These are phyloP conservation scores for Pythium folliculosum DNA, from an alignment of 352 stramenopile species.

Conservation along the genomic window DNA sequence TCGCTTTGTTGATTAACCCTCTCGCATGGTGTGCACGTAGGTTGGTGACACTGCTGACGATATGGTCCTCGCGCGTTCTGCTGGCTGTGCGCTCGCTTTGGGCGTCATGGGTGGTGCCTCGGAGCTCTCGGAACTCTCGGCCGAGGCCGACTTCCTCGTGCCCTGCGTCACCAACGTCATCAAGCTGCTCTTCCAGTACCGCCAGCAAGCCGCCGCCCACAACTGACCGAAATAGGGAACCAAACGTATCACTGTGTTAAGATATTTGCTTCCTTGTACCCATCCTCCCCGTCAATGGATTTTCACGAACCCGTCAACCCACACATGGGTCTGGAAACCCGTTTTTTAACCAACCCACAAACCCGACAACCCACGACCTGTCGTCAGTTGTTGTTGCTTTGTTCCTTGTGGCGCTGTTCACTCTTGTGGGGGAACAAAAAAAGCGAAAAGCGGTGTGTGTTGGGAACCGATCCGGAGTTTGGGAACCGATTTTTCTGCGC, in stretches of 20 bases:
- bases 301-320: neutral
- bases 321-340: conserved; percentile 5
- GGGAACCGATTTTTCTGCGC: conserved; percentile 12
- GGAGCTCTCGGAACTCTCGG: conserved; percentile 39
- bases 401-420: conserved; percentile 11
- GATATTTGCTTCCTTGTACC: neutral
- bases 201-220: conserved; percentile 13
- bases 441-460: conserved; percentile 24
- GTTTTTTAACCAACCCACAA: neutral
- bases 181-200: conserved; percentile 47
- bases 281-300: neutral
- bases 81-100: conserved; percentile 41
- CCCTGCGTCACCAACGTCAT: conserved; percentile 46
- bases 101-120: conserved; percentile 48
- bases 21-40: conserved; percentile 2
- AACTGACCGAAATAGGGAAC: neutral
- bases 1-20: neutral
- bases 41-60: conserved; percentile 54
- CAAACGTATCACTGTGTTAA: conserved; percentile 7
- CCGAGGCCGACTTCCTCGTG: conserved; percentile 52
- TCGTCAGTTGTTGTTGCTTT: conserved; percentile 6
- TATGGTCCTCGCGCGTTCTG: conserved; percentile 37
- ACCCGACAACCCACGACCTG: conserved; percentile 18
- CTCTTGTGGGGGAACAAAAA: conserved; percentile 34
- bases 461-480: neutral